phyloP scores from a whole-genome alignment of 768 basidiomycete species.

The Boletus patriciae region DNA sequence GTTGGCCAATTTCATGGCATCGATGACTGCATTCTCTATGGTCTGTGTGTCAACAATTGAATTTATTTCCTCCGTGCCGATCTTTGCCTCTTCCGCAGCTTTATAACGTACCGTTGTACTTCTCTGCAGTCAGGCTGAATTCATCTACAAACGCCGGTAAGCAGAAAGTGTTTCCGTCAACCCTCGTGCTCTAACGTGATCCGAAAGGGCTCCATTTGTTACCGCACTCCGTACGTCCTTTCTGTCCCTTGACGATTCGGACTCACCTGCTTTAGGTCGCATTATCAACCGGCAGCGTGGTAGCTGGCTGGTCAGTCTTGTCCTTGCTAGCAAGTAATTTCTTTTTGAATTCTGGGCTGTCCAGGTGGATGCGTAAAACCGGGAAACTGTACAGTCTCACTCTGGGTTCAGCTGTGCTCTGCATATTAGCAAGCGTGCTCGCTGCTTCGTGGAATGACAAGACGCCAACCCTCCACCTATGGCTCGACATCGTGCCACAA shows the following conservation, averaged over 20 bases:
- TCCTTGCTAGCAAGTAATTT: constrained; percentile 1
- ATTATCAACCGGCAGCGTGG: constrained; percentile 80
- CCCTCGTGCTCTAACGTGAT: constrained; percentile 10
- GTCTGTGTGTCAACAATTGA: constrained; percentile 37
- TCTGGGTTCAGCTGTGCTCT: constrained; percentile 58
- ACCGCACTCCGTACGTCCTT: constrained; percentile 74
- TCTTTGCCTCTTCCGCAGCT: constrained; percentile 43
- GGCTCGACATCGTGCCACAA: constrained; percentile 78
- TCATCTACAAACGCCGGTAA: constrained; percentile 71
- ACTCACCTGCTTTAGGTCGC: constrained; percentile 52
- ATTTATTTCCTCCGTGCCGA: constrained; percentile 1
- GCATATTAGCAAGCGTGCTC: constrained; percentile 56
- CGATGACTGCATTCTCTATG: constrained; percentile 79
- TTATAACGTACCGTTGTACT: constrained; percentile 89
- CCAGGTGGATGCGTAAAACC: constrained; percentile 81
- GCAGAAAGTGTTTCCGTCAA: constrained; percentile 19
- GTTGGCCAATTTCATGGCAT: constrained; percentile 73
- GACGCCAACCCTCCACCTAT: constrained; percentile 61
- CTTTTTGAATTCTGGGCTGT: constrained; percentile 10
- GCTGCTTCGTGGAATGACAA: constrained; percentile 67
- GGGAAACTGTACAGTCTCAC: constrained; percentile 84
- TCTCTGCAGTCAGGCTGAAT: constrained; percentile 72
- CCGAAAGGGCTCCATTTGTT: constrained; percentile 77
- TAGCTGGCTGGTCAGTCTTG: constrained; percentile 74
- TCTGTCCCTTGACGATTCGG: constrained; percentile 6